Evolutionary conservation across 2,329 filamentous ascomycete genomes (phyloP).

Genomic region (Metarhizium sp.): DNA sequence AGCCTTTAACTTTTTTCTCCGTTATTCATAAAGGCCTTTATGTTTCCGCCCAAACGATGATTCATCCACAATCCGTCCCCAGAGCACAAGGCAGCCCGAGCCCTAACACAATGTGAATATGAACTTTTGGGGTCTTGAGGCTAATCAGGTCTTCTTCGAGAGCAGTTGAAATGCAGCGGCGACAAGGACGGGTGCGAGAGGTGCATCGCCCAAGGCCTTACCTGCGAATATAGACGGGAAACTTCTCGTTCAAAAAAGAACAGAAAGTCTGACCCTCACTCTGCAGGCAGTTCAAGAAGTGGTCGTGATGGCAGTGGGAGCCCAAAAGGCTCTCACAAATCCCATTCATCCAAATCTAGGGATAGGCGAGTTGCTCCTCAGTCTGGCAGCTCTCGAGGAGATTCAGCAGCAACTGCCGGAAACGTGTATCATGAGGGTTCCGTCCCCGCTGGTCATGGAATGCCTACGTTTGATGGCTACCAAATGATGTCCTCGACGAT

Average conservation of each 20-base stretch:
- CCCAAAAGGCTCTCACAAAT: background rate
- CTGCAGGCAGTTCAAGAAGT: conserved; percentile 1
- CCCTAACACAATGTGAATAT: background rate
- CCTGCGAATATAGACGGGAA: conserved; percentile 26
- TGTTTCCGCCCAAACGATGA: too few relatives aligned
- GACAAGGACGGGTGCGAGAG: conserved; percentile 28
- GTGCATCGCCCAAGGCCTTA: conserved; percentile 19
- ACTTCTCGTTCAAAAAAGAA: conserved; percentile 21
- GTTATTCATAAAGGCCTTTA: too few relatives aligned
- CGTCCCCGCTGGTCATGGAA: background rate
- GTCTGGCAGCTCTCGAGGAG: background rate
- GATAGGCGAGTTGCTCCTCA: background rate
- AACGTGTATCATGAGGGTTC: background rate
- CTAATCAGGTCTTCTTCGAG: background rate
- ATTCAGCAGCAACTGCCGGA: background rate
- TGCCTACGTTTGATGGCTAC: background rate
- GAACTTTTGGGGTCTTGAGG: background rate
- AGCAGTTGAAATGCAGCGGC: conserved; percentile 27
- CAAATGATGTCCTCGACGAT: background rate
- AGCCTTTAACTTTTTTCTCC: too few relatives aligned
- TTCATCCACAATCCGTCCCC: too few relatives aligned
- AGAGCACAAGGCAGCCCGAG: background rate
- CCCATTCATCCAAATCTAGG: background rate
- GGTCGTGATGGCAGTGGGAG: conserved; percentile 4
- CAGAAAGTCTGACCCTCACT: conserved; percentile 12